Conservation (phyloP, 371 early-diverging fungal genomes). For the Mortierella sp. region DNA sequence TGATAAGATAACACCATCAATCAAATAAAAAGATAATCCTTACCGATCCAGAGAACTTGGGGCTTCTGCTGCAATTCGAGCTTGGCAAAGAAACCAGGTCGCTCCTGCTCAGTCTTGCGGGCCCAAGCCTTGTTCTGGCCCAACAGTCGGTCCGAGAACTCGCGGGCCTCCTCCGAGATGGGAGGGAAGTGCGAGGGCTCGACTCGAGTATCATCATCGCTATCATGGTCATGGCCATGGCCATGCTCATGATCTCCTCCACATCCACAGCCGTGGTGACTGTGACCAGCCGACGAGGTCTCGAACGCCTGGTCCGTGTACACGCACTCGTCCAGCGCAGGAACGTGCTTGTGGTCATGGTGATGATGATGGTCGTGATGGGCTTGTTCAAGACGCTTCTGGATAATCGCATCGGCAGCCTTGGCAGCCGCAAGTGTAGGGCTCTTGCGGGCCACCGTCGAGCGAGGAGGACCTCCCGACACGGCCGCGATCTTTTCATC, state of each 20-base stretch:
- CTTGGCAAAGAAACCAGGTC: constrained; percentile 65
- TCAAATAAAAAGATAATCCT: neutral
- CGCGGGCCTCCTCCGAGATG: constrained; percentile 46
- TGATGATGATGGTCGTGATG: constrained; percentile 1
- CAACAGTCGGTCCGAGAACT: constrained; percentile 36
- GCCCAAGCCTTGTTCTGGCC: constrained; percentile 56
- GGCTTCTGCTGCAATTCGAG: constrained; percentile 84
- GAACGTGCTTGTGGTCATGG: neutral
- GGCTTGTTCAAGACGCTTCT: constrained; percentile 24
- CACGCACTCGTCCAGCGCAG: neutral
- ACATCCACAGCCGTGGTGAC: constrained; percentile 3
- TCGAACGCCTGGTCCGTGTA: neutral
- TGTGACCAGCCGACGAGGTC: neutral
- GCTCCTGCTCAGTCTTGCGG: constrained; percentile 37
- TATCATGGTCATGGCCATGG: too few relatives aligned
- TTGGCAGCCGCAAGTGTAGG: constrained; percentile 37
- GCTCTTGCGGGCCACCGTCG: constrained; percentile 15
- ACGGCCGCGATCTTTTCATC: constrained; percentile 20
- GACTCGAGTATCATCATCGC: constrained; percentile 15
- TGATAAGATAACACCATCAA: neutral
- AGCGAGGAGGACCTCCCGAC: neutral
- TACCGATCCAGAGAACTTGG: constrained; percentile 90
- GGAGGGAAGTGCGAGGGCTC: constrained; percentile 28
- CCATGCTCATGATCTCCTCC: neutral
- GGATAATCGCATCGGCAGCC: constrained; percentile 33